Evolutionary conservation across 495 filamentous ascomycete genomes (phyloP).

Genomic region (Diplogelasinospora grovesii): DNA sequence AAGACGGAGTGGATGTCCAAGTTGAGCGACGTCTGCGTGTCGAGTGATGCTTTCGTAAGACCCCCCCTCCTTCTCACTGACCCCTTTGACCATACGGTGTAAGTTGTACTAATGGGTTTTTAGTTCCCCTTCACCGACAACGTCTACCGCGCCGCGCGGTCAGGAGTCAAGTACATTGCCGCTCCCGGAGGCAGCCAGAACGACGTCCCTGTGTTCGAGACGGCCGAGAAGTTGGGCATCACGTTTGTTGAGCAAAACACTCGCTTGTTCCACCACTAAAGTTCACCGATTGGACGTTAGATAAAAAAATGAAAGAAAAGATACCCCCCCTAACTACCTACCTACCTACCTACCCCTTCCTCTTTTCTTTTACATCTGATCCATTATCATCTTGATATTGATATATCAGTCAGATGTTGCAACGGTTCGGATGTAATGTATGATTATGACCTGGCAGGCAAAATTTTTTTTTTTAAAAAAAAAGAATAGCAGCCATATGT

Average conservation of each 20-base stretch:
- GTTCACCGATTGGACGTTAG: conserved; percentile 1
- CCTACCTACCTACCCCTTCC: too few relatives aligned
- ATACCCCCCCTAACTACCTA: conserved; percentile 9
- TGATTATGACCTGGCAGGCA: too few relatives aligned
- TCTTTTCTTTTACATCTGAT: too few relatives aligned
- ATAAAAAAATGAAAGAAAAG: conserved; percentile 2
- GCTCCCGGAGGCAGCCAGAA: conserved; percentile 92
- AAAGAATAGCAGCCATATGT: too few relatives aligned
- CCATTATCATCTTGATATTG: too few relatives aligned
- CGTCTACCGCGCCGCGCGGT: conserved; percentile 80
- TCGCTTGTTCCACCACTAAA: conserved; percentile 84
- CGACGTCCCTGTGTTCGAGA: conserved; percentile 78
- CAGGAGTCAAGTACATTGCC: conserved; percentile 91
- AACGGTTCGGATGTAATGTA: too few relatives aligned
- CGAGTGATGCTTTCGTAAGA: conserved; percentile 91
- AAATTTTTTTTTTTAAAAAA: too few relatives aligned
- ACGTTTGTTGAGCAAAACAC: conserved; percentile 84
- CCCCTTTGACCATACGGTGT: too few relatives aligned
- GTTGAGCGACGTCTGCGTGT: conserved; percentile 75
- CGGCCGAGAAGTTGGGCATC: conserved; percentile 88
- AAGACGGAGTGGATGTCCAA: conserved; percentile 74
- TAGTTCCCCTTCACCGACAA: conserved; percentile 98
- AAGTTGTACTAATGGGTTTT: too few relatives aligned
- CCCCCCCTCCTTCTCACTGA: too few relatives aligned
- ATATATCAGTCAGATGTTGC: too few relatives aligned